Evolutionary conservation across 768 basidiomycete genomes (phyloP), one percentile per base, ranked within the genome.

Genomic region (Boletus tylopilopsis): DNA sequence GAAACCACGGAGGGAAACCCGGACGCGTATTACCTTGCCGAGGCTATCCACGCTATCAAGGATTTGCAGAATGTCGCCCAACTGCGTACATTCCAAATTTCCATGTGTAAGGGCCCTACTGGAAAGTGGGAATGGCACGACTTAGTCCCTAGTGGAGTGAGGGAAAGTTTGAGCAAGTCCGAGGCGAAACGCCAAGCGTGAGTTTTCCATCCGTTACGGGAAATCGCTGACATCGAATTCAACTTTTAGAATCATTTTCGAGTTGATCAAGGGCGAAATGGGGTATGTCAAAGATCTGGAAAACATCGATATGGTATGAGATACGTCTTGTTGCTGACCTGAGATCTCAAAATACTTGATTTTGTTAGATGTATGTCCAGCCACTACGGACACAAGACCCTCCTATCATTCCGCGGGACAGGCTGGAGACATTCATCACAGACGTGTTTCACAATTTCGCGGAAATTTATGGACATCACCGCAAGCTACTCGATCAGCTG

Each of bases 211-310:
- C 21, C 25, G n/a, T 46, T 29, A 34, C 42, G 47, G 34, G 38
- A 16, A 15, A 11, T 11, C 6, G 16, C 13, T 19, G 45, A 32
- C 27, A 44, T 24, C 49, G 19, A 49, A 52, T 27, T 15, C 11
- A n/a, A 0, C 19, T 50, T 37, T 32, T 55, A 93, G 91, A 37
- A 84, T 93, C 60, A 93, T 95, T 43, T 96, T 94, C 61, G 93
- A 96, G 72, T 68, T 95, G 53, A 95, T 96, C 67, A 90, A 95
- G 67, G 89, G 90, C 55, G 93, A 96, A 67, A 95, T 95, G 91
- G 82, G 84, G 23, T 96, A 94, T 62, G 93, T 95, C 23, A 89
- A 85, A 58, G 93, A 96, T 73, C 68, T 96, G 50, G 89, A 93
- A 68, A 87, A 85, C 47, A 86, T 96, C 38, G 85, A 87, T 52